Evolutionary conservation across 371 early-diverging fungal genomes (phyloP), one percentile per base, ranked within the genome.

Genomic region (Chytridium lagenaria): DNA sequence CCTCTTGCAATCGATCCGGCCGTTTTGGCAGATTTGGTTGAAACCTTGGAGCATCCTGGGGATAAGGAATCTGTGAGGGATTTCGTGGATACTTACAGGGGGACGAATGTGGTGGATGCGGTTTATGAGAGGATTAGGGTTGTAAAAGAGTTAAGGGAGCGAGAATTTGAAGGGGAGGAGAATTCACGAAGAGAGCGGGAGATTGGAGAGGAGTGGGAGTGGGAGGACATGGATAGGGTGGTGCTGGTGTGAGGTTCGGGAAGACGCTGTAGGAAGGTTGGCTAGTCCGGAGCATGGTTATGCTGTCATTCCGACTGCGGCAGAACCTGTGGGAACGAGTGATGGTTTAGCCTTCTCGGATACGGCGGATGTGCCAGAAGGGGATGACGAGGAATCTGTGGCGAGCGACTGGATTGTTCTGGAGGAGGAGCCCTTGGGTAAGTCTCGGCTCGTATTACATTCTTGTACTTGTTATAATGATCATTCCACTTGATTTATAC

Each of bases 361-460:
- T 68, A 63, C 61, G 31, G 74, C 34, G 26, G 51, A 51, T 12
- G 69, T 23, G n/a, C 39, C 26, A 26, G 23, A 65, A 30, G 67
- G 50, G 26, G 74, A 74, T 44, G 68, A 40, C 23, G 74, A 59
- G 1, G 59, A 69, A 12, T 30, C 59, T 38, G 59, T 63, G 7
- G 64, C 39, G 49, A 69, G 68, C 34, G 74, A 74, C 28, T 74
- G 74, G 74, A 74, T 74, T 23, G 31, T 74, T 19, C 37, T 69
- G 0, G 74, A 74, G 12, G 74, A 74, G 37, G 28, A 55, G 7
- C 49, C 2, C 19, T 38, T 30, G 23, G 34, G 34, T 37, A 19
- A 26, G 44, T 5, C 26, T n/a, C n/a, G n/a, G n/a, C n/a, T n/a
- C n/a, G n/a, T n/a, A n/a, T n/a, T n/a, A n/a, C n/a, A n/a, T n/a